Base-by-base conservation (phyloP, 2,329 filamentous ascomycete species). In the Cyclaneusma minus region DNA sequence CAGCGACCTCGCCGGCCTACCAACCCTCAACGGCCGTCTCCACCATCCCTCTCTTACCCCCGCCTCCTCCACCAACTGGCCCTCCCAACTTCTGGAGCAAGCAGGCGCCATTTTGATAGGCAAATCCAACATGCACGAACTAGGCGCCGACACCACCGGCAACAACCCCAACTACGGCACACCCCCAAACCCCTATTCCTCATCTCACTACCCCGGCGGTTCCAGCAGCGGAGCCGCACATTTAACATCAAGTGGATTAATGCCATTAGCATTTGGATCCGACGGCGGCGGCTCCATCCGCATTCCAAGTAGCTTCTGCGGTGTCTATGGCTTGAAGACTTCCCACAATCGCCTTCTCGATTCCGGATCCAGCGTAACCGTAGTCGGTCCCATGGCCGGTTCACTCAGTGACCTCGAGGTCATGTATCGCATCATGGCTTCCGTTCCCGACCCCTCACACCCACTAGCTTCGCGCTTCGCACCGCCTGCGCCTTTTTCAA, bases 101-200 rank as follows among this genome's bases (percentile, higher is more conserved):
- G 72, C 71, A 1, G 82, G 82, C 2, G 81, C 75, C 3, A 55
- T 89, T 13, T 56, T 83, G 27, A 55, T 85, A 29, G 83, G 75
- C 12, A 85, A 82, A 55, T 68, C 73, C 32, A 75, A 64, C 26
- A 89, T 84, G 77, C 80, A 83, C 48, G 82, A 83, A 51, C 49
- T 84, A 18, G 82, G 82, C 2, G 66, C 79, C 40, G 74, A 89
- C 42, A 82, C 78, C 0, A 84, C 67, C n/a, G 84, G 84, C 36
- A 83, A 83, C 48, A 92, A 92, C 43, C 62, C 64, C 16, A 87
- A 79, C 54, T 89, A 81, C 47, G 81, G 82, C 25, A 52, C n/a
- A 42, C 43, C 82, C 1, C 58, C 61, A 9, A 89, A 89, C 40
- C 81, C 81, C 0, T 71, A 80, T 48, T 81, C 85, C 44, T 46